Conservation (phyloP, 495 filamentous ascomycete genomes). For the Podospora didyma region DNA sequence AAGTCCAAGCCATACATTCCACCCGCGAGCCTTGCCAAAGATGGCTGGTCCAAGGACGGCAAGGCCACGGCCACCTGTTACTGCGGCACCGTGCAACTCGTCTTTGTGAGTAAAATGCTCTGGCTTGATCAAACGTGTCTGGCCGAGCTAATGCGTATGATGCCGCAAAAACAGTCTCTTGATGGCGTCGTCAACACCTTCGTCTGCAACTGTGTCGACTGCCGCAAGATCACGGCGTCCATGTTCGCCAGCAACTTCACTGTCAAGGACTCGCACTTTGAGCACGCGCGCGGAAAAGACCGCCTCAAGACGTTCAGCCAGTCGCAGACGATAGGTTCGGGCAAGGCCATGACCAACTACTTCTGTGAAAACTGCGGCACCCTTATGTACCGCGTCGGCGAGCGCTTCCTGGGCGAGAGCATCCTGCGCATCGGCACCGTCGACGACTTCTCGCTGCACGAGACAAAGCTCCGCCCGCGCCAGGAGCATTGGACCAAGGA, state of each 20-base stretch:
- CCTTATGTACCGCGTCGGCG: conserved; percentile 47
- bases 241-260: conserved; percentile 57
- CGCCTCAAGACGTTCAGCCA: conserved; percentile 40
- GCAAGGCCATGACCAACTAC: conserved; percentile 49
- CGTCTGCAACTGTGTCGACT: conserved; percentile 55
- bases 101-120: conserved; percentile 37
- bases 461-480: conserved; percentile 46
- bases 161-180: conserved; percentile 1
- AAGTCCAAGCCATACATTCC: conserved; percentile 23
- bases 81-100: conserved; percentile 52
- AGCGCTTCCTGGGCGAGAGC: conserved; percentile 32
- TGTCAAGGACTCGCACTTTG: conserved; percentile 36
- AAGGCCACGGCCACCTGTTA: conserved; percentile 52
- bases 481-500: conserved; percentile 42
- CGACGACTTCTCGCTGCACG: conserved; percentile 50
- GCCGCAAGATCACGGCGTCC: conserved; percentile 56
- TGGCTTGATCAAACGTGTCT: not conserved
- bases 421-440: conserved; percentile 51
- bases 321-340: conserved; percentile 34
- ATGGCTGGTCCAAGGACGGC: conserved; percentile 38
- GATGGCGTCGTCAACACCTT: conserved; percentile 47
- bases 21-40: conserved; percentile 21
- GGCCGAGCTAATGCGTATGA: not conserved
- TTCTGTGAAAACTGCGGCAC: conserved; percentile 53
- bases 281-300: conserved; percentile 43